Evolutionary conservation across 202 grass and related monocot genomes (phyloP).

Genomic region (Zoysia matrella): DNA sequence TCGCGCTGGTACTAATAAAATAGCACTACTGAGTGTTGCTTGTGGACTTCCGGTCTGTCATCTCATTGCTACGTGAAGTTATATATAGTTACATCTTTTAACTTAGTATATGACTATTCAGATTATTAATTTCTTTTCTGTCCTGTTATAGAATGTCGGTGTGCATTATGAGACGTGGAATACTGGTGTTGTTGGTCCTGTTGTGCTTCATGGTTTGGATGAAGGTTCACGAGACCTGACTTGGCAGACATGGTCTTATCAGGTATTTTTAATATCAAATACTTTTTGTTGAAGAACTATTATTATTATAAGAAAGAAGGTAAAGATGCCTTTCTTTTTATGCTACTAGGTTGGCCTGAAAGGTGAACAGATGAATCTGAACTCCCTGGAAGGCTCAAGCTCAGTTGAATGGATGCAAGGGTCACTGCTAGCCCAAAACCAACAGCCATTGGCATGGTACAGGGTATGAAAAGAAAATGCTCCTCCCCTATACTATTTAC

Average conservation of each 20-base stretch:
- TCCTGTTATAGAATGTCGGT: conserved; percentile 73
- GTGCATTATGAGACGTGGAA: conserved; percentile 96
- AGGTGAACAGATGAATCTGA: conserved; percentile 97
- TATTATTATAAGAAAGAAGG: conserved; percentile 14
- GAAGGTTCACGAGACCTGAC: conserved; percentile 84
- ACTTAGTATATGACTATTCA: conserved; percentile 28
- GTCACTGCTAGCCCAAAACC: conserved; percentile 68
- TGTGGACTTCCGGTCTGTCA: conserved; percentile 86
- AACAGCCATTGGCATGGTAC: conserved; percentile 88
- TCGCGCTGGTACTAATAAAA: conserved; percentile 77
- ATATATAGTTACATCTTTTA: conserved; percentile 17
- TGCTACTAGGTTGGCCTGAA: conserved; percentile 78
- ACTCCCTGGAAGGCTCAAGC: conserved; percentile 77
- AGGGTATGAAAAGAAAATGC: conserved; percentile 59
- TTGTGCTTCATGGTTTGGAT: conserved; percentile 80
- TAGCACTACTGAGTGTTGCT: conserved; percentile 88
- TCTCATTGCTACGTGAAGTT: conserved; percentile 6
- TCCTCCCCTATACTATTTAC: neutral
- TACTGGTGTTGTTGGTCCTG: conserved; percentile 87
- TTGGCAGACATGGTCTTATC: conserved; percentile 96
- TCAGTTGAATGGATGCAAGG: conserved; percentile 98
- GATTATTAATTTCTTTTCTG: conserved; percentile 4
- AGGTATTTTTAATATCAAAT: conserved; percentile 51
- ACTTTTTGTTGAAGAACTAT: neutral
- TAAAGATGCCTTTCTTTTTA: conserved; percentile 21